phyloP scores from a whole-genome alignment of 208 protist genomes.

The Acanthamoeba triangularis region DNA sequence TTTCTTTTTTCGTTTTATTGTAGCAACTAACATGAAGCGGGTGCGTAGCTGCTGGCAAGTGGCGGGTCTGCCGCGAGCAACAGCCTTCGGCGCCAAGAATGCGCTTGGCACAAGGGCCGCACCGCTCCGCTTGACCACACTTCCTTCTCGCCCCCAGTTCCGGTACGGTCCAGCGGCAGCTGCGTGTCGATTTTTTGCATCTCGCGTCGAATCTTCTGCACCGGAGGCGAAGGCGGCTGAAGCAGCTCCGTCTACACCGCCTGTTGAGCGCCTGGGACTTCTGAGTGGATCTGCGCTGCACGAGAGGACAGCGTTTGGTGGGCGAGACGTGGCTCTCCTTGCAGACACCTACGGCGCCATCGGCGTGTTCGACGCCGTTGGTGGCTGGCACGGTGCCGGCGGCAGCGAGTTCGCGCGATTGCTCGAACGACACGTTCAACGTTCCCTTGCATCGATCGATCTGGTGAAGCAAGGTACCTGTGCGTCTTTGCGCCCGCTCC shows the following conservation, averaged over 20 bases:
- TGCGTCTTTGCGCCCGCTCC: neutral
- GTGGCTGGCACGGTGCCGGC: neutral
- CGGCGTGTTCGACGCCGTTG: conserved; percentile 40
- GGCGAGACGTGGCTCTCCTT: conserved; percentile 22
- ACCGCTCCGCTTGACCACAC: too few species aligned
- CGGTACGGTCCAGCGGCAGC: too few species aligned
- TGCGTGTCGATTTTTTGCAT: neutral
- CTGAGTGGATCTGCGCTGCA: neutral
- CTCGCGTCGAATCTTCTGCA: neutral
- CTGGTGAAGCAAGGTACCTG: neutral
- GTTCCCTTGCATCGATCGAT: neutral
- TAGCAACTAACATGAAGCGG: too few species aligned
- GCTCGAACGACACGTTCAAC: neutral
- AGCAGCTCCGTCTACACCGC: neutral
- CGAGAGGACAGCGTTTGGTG: neutral
- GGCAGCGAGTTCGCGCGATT: neutral
- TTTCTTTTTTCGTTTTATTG: too few species aligned
- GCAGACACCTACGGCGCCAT: conserved; percentile 8
- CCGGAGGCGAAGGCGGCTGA: neutral
- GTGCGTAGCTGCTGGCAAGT: too few species aligned
- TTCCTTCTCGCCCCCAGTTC: neutral
- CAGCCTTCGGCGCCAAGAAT: too few species aligned
- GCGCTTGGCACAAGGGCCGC: too few species aligned
- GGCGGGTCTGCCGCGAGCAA: too few species aligned
- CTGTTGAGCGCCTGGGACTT: neutral